A percentile compares a stretch with the other conserved stretches of the same genome.
phyloP scores from a whole-genome alignment of 2,329 filamentous ascomycete genomes.

The Nakataea oryzae region DNA sequence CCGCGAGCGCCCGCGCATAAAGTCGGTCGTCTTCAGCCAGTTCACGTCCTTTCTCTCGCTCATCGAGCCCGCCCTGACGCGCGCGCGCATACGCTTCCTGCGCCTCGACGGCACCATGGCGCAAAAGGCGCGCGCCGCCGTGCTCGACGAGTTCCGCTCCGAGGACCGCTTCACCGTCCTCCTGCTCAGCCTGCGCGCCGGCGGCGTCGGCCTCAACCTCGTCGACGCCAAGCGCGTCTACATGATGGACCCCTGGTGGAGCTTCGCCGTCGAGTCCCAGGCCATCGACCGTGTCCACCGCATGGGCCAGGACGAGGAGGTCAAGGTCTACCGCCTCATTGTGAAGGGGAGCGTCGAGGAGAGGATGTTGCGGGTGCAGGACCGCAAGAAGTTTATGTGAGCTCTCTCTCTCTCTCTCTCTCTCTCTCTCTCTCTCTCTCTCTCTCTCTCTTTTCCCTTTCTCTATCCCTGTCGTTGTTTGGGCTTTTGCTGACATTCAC shows the following conservation, averaged over 20 bases:
- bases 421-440: constrained; percentile 17
- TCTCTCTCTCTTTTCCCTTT: not conserved
- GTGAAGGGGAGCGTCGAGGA: constrained; percentile 88
- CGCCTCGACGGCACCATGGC: constrained; percentile 86
- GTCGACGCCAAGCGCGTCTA: constrained; percentile 83
- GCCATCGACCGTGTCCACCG: constrained; percentile 96
- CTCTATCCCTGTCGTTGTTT: not conserved
- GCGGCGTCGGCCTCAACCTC: constrained; percentile 87
- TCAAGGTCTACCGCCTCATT: constrained; percentile 80
- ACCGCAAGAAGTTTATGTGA: constrained; percentile 92
- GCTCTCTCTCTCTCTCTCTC: constrained; percentile 23
- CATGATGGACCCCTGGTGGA: constrained; percentile 99
- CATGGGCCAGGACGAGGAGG: constrained; percentile 85
- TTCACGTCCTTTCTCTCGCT: constrained; percentile 94
- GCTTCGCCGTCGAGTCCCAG: constrained; percentile 90
- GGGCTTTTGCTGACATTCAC: constrained; percentile 12
- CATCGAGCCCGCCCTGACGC: constrained; percentile 69
- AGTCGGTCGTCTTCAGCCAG: constrained; percentile 91
- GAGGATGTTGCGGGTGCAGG: constrained; percentile 87
- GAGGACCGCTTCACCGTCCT: constrained; percentile 58
- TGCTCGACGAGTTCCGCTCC: constrained; percentile 63
- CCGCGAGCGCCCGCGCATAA: constrained; percentile 55
- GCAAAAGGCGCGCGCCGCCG: constrained; percentile 72
- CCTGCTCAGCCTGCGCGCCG: constrained; percentile 75
- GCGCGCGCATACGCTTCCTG: constrained; percentile 66